These are phyloP conservation scores for Diaporthe vaccinii DNA, from an alignment of 2,329 filamentous ascomycete species.

Conservation along the genomic window DNA sequence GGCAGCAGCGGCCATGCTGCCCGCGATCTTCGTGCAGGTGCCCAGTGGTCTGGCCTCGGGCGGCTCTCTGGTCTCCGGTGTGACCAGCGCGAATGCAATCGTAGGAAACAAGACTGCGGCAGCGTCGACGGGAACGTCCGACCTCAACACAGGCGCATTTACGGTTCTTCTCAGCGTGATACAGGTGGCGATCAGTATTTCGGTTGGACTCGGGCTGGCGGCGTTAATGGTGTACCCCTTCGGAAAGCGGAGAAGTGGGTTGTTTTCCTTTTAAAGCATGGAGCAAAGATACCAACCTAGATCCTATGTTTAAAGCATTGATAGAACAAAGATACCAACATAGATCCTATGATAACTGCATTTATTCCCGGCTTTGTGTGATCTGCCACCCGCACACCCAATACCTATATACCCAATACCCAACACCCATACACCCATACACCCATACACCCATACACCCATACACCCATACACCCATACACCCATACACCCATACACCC, in stretches of 20 bases:
- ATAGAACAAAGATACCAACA: too few relatives aligned
- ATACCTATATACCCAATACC: too few relatives aligned
- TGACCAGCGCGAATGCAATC: slow-evolving; percentile 69
- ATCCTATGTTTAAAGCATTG: not conserved
- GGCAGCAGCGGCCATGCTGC: slow-evolving; percentile 86
- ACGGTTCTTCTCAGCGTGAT: slow-evolving; percentile 70
- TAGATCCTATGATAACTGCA: too few relatives aligned
- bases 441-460: too few relatives aligned
- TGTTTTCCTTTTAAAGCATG: slow-evolving; percentile 64
- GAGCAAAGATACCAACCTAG: slow-evolving; percentile 28
- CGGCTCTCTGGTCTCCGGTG: slow-evolving; percentile 70
- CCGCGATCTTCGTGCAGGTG: slow-evolving; percentile 84
- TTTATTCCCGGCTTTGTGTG: not conserved
- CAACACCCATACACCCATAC: too few relatives aligned
- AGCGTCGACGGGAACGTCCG: slow-evolving; percentile 44
- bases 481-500: too few relatives aligned
- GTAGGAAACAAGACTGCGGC: slow-evolving; percentile 57
- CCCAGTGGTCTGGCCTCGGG: slow-evolving; percentile 73
- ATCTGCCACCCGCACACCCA: too few relatives aligned
- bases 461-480: too few relatives aligned
- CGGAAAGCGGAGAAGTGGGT: slow-evolving; percentile 69
- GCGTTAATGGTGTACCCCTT: slow-evolving; percentile 68
- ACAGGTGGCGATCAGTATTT: slow-evolving; percentile 73
- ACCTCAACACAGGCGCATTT: slow-evolving; percentile 62
- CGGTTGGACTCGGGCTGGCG: slow-evolving; percentile 71